Percentiles rank a stretch among this genome's conserved stretches.
phyloP scores from a whole-genome alignment of 1,284 basidiomycete genomes.

The Microbotryum lychnidis-dioicae region DNA sequence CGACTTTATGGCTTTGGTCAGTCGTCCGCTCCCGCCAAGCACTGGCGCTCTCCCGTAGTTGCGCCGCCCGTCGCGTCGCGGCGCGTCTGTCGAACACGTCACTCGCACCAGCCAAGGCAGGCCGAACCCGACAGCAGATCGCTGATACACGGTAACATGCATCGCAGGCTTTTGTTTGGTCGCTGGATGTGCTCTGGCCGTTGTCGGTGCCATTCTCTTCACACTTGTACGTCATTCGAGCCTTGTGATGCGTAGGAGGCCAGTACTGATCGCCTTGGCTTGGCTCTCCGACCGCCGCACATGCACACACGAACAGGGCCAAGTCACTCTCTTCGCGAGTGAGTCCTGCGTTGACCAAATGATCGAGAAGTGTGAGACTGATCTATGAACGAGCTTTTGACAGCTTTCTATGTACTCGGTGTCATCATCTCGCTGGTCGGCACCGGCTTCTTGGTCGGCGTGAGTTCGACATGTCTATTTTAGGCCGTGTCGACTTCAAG shows the following conservation, averaged over 20 bases:
- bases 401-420: slow-evolving; percentile 75
- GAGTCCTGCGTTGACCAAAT: background rate
- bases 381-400: background rate
- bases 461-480: slow-evolving; percentile 41
- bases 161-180: background rate
- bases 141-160: background rate
- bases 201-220: slow-evolving; percentile 71
- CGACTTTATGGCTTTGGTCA: slow-evolving; percentile 66
- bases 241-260: too few relatives aligned
- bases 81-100: background rate
- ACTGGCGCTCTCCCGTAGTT: background rate
- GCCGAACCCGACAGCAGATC: background rate
- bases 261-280: background rate
- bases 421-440: slow-evolving; percentile 74
- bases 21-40: background rate
- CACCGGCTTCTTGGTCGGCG: slow-evolving; percentile 81
- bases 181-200: slow-evolving; percentile 52
- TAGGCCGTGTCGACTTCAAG: background rate
- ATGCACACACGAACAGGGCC: slow-evolving; percentile 40
- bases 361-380: background rate
- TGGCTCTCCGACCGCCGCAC: slow-evolving; percentile 36
- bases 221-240: slow-evolving; percentile 40
- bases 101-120: background rate
- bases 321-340: slow-evolving; percentile 68
- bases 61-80: too few relatives aligned